Evolutionary conservation across 2,329 filamentous ascomycete species (phyloP).

Genomic region (Helotiales sp.): DNA sequence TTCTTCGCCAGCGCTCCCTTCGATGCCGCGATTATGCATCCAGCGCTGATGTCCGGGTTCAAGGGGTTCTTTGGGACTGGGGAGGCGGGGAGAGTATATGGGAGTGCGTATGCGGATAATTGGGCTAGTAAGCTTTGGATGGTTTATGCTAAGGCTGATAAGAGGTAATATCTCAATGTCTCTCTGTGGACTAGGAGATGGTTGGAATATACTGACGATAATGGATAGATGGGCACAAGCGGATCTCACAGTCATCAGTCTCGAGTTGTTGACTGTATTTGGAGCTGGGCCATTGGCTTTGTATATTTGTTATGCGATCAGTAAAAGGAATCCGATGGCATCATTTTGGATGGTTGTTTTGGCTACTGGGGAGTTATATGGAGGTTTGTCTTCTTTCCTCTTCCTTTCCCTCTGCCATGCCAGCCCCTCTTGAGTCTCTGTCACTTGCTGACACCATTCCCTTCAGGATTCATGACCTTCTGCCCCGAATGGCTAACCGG

Average conservation of each 20-base stretch:
- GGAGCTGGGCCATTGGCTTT: slow-evolving; percentile 60
- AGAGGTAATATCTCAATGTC: too few relatives aligned
- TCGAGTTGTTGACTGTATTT: slow-evolving; percentile 66
- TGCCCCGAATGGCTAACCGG: slow-evolving; percentile 67
- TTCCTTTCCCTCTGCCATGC: neutral
- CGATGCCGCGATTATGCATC: slow-evolving; percentile 39
- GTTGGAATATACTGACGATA: too few relatives aligned
- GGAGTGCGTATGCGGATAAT: slow-evolving; percentile 54
- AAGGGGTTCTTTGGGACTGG: slow-evolving; percentile 50
- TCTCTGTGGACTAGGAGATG: too few relatives aligned
- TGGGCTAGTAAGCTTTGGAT: slow-evolving; percentile 62
- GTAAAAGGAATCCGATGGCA: slow-evolving; percentile 52
- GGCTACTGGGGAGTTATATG: slow-evolving; percentile 66
- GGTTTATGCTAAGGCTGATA: slow-evolving; percentile 66
- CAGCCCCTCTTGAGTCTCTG: too few relatives aligned
- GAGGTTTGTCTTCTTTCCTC: slow-evolving; percentile 43
- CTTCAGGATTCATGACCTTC: slow-evolving; percentile 69
- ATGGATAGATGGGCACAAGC: slow-evolving; percentile 67
- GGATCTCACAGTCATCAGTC: slow-evolving; percentile 61
- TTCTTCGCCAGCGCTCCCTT: slow-evolving; percentile 68
- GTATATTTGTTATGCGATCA: slow-evolving; percentile 61
- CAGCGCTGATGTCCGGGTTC: slow-evolving; percentile 15
- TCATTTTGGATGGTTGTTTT: slow-evolving; percentile 65
- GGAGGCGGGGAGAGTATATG: slow-evolving; percentile 53
- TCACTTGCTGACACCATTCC: too few relatives aligned